A percentile compares a stretch with the other conserved stretches of the same genome.
phyloP scores from a whole-genome alignment of 345 rosid species.

The Lagerstroemia speciosa region DNA sequence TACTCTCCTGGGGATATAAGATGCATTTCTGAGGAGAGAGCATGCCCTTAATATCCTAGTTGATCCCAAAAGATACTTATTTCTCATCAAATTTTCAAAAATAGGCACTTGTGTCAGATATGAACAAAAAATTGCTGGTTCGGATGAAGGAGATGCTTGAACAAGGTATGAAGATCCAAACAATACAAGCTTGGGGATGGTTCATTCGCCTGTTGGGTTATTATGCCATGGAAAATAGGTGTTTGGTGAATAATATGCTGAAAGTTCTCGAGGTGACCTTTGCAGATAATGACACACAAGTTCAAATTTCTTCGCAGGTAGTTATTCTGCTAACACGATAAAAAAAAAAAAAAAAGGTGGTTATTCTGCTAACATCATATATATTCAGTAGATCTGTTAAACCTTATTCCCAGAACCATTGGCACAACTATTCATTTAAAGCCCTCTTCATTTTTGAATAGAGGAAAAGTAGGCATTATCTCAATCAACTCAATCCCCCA shows the following conservation, averaged over 20 bases:
- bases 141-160: conserved; percentile 36
- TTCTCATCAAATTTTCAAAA: not conserved
- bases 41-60: not conserved
- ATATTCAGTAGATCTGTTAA: too few relatives aligned
- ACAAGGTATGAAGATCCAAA: conserved; percentile 39
- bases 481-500: not conserved
- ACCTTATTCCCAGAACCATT: too few relatives aligned
- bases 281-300: conserved; percentile 37
- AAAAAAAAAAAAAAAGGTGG: too few relatives aligned
- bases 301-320: conserved; percentile 60
- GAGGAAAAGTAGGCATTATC: too few relatives aligned
- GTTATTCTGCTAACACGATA: not conserved
- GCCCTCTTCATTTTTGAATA: too few relatives aligned
- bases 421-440: too few relatives aligned
- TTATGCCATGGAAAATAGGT: conserved; percentile 29
- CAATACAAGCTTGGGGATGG: conserved; percentile 58
- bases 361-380: not conserved
- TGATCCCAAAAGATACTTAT: not conserved
- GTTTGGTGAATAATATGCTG: conserved; percentile 42
- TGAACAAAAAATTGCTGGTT: conserved; percentile 28
- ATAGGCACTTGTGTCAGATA: conserved; percentile 18
- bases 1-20: not conserved
- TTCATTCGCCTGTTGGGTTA: conserved; percentile 38
- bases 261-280: conserved; percentile 46
- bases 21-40: not conserved